Evolutionary conservation across 352 stramenopile genomes (phyloP).

Genomic region (Phytopythium vexans): DNA sequence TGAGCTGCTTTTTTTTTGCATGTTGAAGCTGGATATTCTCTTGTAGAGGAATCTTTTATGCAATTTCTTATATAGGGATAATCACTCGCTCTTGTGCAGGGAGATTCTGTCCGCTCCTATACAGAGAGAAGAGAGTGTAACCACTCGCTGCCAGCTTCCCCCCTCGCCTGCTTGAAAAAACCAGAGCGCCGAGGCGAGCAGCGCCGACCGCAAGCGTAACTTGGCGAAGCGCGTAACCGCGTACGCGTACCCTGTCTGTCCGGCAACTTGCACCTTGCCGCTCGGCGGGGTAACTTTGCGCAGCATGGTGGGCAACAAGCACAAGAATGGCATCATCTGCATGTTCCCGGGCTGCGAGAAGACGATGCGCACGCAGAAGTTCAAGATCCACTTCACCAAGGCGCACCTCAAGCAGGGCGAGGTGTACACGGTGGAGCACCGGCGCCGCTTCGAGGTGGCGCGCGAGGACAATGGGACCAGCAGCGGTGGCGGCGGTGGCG

Average conservation of each 20-base stretch:
- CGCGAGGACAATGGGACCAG: slow-evolving; percentile 46
- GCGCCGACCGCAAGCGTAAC: not conserved
- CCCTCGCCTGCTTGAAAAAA: not conserved
- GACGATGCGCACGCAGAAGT: slow-evolving; percentile 86
- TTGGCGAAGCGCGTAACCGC: slow-evolving; percentile 6
- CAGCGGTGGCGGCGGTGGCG: slow-evolving; percentile 3
- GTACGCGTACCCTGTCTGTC: slow-evolving; percentile 8
- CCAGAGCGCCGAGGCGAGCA: not conserved
- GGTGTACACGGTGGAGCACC: slow-evolving; percentile 75
- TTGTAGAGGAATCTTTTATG: not conserved
- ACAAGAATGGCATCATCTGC: slow-evolving; percentile 88
- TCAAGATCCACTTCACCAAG: slow-evolving; percentile 84
- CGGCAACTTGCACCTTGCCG: not conserved
- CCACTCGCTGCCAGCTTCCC: slow-evolving; percentile 4
- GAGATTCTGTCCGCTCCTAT: slow-evolving; percentile 10
- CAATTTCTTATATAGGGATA: slow-evolving; percentile 1
- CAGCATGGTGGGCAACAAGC: slow-evolving; percentile 80
- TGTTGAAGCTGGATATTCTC: not conserved
- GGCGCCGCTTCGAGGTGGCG: slow-evolving; percentile 71
- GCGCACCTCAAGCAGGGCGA: slow-evolving; percentile 71
- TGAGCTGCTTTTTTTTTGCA: slow-evolving; percentile 4
- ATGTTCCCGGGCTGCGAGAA: slow-evolving; percentile 78
- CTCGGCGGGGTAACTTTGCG: not conserved
- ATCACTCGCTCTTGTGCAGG: slow-evolving; percentile 6
- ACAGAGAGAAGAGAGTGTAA: slow-evolving; percentile 19